Evolutionary conservation across 345 rosid genomes (phyloP).

Genomic region (Psidium friedrichsthalianum): DNA sequence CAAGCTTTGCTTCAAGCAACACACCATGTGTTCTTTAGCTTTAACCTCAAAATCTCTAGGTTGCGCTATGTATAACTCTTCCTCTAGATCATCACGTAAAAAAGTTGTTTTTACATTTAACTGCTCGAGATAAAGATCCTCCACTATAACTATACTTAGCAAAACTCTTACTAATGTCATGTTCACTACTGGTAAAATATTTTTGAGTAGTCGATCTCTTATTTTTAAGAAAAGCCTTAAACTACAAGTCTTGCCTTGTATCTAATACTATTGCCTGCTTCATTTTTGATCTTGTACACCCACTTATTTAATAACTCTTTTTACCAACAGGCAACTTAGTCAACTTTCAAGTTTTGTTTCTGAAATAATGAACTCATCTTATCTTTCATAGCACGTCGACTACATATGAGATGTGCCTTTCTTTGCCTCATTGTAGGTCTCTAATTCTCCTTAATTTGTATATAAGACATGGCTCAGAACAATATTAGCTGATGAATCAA

Average conservation of each 20-base stretch:
- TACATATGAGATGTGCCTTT: background rate
- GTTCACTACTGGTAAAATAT: background rate
- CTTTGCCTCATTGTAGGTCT: background rate
- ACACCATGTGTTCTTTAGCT: background rate
- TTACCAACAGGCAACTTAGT: background rate
- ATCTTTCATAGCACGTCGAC: background rate
- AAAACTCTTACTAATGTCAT: background rate
- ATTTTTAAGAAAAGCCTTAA: background rate
- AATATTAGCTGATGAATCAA: background rate
- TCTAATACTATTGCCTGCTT: background rate
- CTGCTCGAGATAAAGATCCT: background rate
- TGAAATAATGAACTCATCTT: background rate
- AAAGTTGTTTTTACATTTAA: background rate
- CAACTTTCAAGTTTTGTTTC: background rate
- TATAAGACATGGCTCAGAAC: background rate
- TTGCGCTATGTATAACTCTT: background rate
- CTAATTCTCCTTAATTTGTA: fast-evolving
- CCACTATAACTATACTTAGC: background rate
- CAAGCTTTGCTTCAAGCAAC: background rate
- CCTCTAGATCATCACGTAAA: background rate
- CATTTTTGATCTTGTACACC: background rate
- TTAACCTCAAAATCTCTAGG: background rate
- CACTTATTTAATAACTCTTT: background rate
- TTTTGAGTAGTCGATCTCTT: background rate
- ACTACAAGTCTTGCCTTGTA: background rate